These are phyloP conservation scores for Mucor mucedo DNA, from an alignment of 371 early-diverging fungal species.

Conservation along the genomic window DNA sequence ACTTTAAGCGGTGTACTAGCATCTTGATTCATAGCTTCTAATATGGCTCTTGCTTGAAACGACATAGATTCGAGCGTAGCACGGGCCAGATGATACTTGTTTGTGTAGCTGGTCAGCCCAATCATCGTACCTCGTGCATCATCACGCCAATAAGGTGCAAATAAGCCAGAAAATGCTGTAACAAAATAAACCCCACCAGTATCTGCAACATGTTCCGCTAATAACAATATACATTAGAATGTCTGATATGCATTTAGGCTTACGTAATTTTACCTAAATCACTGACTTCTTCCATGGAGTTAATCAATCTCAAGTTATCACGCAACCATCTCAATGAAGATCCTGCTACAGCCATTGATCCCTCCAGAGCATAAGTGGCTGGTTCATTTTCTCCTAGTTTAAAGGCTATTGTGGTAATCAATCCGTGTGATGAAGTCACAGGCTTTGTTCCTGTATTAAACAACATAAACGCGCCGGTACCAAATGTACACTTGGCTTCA, in stretches of 20 bases:
- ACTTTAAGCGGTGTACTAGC: constrained; percentile 63
- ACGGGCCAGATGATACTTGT: constrained; percentile 80
- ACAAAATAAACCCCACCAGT: constrained; percentile 94
- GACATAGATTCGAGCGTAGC: constrained; percentile 92
- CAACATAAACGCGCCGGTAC: constrained; percentile 96
- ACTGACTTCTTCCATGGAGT: constrained; percentile 73
- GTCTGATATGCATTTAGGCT: neutral
- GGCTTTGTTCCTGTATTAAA: constrained; percentile 88
- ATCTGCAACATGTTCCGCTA: constrained; percentile 63
- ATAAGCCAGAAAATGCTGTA: constrained; percentile 92
- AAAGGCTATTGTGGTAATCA: constrained; percentile 92
- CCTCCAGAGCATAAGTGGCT: constrained; percentile 92
- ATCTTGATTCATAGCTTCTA: constrained; percentile 91
- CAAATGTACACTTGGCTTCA: constrained; percentile 92
- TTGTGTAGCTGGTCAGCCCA: constrained; percentile 90
- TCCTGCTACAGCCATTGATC: constrained; percentile 95
- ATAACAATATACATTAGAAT: constrained; percentile 6
- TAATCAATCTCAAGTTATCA: constrained; percentile 83
- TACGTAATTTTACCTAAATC: constrained; percentile 48
- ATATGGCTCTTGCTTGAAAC: constrained; percentile 87
- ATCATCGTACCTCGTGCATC: constrained; percentile 91
- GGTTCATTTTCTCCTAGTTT: constrained; percentile 77
- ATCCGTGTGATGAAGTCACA: constrained; percentile 81
- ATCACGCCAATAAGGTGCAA: constrained; percentile 95
- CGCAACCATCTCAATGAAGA: constrained; percentile 92